These are phyloP conservation scores for Claviceps quebecensis DNA, from an alignment of 2,329 filamentous ascomycete genomes.

Conservation along the genomic window DNA sequence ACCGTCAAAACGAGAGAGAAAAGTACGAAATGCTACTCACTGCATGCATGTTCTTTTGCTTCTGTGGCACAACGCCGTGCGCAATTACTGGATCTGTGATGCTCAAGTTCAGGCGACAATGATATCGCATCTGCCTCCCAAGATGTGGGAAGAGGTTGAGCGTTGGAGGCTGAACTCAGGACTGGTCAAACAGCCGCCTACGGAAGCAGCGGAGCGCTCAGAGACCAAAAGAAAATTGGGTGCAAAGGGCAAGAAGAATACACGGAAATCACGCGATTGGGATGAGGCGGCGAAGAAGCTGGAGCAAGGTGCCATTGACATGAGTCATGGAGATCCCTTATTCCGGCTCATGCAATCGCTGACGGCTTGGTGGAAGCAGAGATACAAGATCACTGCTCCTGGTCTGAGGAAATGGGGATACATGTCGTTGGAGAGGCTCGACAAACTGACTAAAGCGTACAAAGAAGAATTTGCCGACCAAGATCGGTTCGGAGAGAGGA, in stretches of 20 bases:
- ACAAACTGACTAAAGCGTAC: constrained; percentile 60
- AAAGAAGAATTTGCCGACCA: constrained; percentile 47
- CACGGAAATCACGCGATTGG: constrained; percentile 48
- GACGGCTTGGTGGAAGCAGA: constrained; percentile 77
- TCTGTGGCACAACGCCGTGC: constrained; percentile 77
- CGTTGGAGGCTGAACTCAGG: constrained; percentile 60
- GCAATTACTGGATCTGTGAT: constrained; percentile 77
- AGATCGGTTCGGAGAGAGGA: constrained; percentile 60
- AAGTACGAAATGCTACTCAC: constrained; percentile 66
- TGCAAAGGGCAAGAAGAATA: constrained; percentile 11
- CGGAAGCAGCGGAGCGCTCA: constrained; percentile 10
- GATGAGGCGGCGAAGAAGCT: constrained; percentile 51
- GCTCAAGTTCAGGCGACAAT: constrained; percentile 60
- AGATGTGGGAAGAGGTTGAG: constrained; percentile 58
- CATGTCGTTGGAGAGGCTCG: constrained; percentile 59
- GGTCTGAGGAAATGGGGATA: constrained; percentile 85
- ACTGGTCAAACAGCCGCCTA: constrained; percentile 30
- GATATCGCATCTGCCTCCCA: constrained; percentile 55
- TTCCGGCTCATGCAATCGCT: constrained; percentile 62
- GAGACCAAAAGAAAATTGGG: constrained; percentile 14
- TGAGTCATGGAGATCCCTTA: constrained; percentile 72
- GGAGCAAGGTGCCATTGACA: constrained; percentile 57
- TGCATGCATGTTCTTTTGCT: constrained; percentile 78
- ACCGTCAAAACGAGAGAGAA: constrained; percentile 69
- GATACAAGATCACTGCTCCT: constrained; percentile 63